Conservation (phyloP, 2,329 filamentous ascomycete species). For the Tolypocladium endophyticum region DNA sequence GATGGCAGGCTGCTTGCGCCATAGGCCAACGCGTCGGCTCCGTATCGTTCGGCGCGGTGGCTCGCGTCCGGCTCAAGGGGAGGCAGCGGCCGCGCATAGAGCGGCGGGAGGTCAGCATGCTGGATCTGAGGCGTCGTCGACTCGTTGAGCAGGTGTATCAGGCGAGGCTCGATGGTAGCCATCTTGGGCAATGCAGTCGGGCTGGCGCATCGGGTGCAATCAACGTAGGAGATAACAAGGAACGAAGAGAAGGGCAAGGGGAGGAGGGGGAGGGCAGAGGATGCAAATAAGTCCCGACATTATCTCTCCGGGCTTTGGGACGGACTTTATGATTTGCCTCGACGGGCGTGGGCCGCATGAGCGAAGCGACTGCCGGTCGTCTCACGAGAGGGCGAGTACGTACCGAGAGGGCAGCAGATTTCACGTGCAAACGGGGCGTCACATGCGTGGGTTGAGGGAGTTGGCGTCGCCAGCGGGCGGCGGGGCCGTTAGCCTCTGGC, state of each 20-base stretch:
- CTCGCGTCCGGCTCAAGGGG: constrained; percentile 40
- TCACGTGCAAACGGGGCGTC: constrained; percentile 1
- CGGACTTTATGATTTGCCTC: neutral
- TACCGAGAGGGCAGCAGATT: neutral
- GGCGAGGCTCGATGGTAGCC: constrained; percentile 57
- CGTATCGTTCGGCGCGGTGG: constrained; percentile 26
- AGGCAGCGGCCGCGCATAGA: constrained; percentile 39
- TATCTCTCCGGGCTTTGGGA: neutral
- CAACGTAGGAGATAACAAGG: neutral
- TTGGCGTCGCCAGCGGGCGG: neutral
- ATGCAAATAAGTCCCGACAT: neutral
- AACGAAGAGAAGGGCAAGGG: neutral
- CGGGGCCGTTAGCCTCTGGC: neutral
- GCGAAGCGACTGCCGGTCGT: neutral
- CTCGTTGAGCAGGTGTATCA: constrained; percentile 55
- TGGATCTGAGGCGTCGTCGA: constrained; percentile 35
- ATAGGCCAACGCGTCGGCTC: constrained; percentile 8
- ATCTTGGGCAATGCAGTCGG: constrained; percentile 29
- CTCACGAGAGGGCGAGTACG: neutral
- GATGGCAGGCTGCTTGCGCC: constrained; percentile 4
- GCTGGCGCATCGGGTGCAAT: constrained; percentile 17
- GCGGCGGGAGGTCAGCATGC: constrained; percentile 43
- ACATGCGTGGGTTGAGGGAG: constrained; percentile 3
- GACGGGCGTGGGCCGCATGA: neutral
- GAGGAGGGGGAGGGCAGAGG: neutral